Conservation (phyloP, 2,329 filamentous ascomycete species). For the Monosporascus sp. region DNA sequence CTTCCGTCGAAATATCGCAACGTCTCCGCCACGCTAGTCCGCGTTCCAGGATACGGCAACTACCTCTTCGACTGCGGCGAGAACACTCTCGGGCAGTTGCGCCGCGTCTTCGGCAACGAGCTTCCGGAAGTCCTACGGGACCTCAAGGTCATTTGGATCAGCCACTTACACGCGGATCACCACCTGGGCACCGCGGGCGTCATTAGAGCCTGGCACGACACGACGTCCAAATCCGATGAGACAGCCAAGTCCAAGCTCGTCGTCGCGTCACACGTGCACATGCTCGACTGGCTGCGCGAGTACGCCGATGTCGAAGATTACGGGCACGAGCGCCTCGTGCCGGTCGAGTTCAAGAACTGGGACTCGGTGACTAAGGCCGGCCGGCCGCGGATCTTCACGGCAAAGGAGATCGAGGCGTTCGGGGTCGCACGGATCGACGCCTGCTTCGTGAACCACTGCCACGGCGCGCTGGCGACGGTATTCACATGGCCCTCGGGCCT, state of each 20-base stretch:
- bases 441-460: slow-evolving; percentile 71
- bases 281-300: slow-evolving; percentile 73
- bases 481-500: slow-evolving; percentile 75
- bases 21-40: slow-evolving; percentile 80
- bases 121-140: slow-evolving; percentile 72
- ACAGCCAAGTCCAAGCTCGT: slow-evolving; percentile 40
- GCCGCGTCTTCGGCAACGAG: slow-evolving; percentile 61
- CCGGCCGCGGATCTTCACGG: slow-evolving; percentile 27
- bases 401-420: slow-evolving; percentile 41
- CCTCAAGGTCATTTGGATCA: slow-evolving; percentile 83
- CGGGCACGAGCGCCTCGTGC: slow-evolving; percentile 51
- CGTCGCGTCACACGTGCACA: slow-evolving; percentile 64
- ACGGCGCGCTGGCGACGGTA: slow-evolving; percentile 67
- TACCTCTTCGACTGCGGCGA: slow-evolving; percentile 92
- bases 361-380: neutral
- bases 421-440: slow-evolving; percentile 64
- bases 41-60: slow-evolving; percentile 78
- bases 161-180: slow-evolving; percentile 93
- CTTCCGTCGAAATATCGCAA: slow-evolving; percentile 91
- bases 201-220: slow-evolving; percentile 74
- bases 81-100: slow-evolving; percentile 82
- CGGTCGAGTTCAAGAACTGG: slow-evolving; percentile 5
- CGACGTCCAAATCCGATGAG: slow-evolving; percentile 31
- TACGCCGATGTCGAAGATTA: slow-evolving; percentile 74
- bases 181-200: slow-evolving; percentile 79